phyloP scores from a whole-genome alignment of 352 stramenopile genomes.

The Globisporangium barbulae region DNA sequence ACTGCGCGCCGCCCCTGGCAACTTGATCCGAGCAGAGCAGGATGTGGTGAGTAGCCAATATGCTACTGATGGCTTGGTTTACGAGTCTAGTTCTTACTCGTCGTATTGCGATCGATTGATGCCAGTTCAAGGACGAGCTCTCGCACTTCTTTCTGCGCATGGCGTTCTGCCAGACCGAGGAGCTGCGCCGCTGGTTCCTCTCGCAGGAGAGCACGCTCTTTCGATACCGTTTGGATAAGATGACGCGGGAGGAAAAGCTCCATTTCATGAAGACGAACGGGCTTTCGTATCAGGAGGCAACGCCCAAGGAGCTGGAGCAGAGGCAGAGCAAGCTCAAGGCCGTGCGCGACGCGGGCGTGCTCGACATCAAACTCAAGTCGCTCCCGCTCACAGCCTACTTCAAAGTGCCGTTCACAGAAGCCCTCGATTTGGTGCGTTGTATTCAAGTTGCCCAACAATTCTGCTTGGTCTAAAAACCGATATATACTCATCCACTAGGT shows the following conservation, averaged over 20 bases:
- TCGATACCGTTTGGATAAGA: conserved; percentile 87
- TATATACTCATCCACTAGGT: conserved; percentile 23
- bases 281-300: conserved; percentile 72
- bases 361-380: conserved; percentile 39
- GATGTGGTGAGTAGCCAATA: conserved; percentile 34
- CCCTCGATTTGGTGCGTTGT: conserved; percentile 87
- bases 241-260: conserved; percentile 84
- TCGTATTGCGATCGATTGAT: neutral
- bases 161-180: conserved; percentile 97
- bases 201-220: conserved; percentile 95
- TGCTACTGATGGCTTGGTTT: neutral
- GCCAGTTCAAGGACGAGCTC: conserved; percentile 86
- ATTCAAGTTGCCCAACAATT: no score
- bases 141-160: conserved; percentile 98
- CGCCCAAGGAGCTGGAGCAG: conserved; percentile 58
- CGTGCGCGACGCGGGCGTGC: conserved; percentile 53
- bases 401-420: conserved; percentile 97
- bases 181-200: conserved; percentile 97
- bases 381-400: conserved; percentile 86
- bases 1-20: conserved; percentile 38
- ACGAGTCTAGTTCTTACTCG: neutral
- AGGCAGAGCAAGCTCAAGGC: conserved; percentile 62
- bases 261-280: conserved; percentile 87
- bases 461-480: no score
- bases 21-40: conserved; percentile 52